phyloP scores from a whole-genome alignment of 208 protist species.

The Leishmania lainsoni region DNA sequence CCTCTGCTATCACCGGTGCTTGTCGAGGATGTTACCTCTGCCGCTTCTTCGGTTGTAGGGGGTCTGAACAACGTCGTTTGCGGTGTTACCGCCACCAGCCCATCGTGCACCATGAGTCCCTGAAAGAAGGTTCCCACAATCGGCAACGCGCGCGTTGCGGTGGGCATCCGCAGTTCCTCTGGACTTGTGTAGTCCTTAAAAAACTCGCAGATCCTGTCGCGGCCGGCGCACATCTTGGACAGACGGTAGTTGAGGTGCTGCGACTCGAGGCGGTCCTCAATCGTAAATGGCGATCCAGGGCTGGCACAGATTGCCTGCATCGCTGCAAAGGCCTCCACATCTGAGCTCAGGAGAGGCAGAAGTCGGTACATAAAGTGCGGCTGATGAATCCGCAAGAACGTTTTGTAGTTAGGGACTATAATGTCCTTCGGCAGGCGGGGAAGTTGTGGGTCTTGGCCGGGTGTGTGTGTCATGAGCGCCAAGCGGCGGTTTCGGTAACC shows the following conservation, averaged over 20 bases:
- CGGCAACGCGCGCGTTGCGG: constrained; percentile 57
- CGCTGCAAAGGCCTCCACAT: constrained; percentile 69
- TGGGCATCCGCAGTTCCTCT: constrained; percentile 44
- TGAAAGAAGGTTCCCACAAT: constrained; percentile 60
- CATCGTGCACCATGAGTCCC: constrained; percentile 45
- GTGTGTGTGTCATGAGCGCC: constrained; percentile 73
- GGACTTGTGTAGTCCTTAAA: constrained; percentile 52
- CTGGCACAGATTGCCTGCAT: constrained; percentile 69
- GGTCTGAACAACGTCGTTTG: background rate
- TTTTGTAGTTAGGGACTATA: constrained; percentile 64
- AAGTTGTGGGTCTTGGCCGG: constrained; percentile 21
- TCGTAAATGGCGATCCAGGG: constrained; percentile 55
- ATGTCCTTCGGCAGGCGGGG: constrained; percentile 60
- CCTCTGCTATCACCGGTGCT: background rate
- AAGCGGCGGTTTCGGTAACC: constrained; percentile 74
- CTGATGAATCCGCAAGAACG: constrained; percentile 62
- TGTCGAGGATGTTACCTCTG: background rate
- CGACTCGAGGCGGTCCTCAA: constrained; percentile 67
- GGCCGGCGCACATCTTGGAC: constrained; percentile 38
- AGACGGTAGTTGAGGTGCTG: constrained; percentile 58
- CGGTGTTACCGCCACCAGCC: background rate
- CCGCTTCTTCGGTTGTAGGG: background rate
- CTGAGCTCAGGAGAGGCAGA: constrained; percentile 69
- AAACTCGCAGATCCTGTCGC: constrained; percentile 63
- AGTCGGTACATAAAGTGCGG: constrained; percentile 84